Evolutionary conservation across 2,329 filamentous ascomycete species (phyloP).

Genomic region (Colletotrichum sp.): DNA sequence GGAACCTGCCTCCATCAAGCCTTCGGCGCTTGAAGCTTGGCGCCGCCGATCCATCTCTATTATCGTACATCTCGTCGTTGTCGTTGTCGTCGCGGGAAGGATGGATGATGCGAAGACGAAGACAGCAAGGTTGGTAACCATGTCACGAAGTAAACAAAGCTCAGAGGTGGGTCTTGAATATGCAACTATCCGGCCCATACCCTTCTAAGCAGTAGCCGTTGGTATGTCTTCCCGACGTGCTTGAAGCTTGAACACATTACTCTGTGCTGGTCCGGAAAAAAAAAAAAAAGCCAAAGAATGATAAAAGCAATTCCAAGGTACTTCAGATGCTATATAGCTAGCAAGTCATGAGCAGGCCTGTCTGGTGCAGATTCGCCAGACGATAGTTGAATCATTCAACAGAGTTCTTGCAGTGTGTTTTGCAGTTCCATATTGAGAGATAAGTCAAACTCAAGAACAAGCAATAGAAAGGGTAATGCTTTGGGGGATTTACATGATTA

Average conservation of each 20-base stretch:
- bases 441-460: neutral
- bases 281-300: neutral
- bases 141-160: neutral
- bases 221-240: neutral
- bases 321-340: neutral
- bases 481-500: neutral
- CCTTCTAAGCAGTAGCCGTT: neutral
- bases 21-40: conserved; percentile 68
- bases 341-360: neutral
- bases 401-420: neutral
- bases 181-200: neutral
- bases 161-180: neutral
- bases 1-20: conserved; percentile 52
- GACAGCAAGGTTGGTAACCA: neutral
- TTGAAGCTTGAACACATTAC: neutral
- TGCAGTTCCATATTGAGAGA: neutral
- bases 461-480: neutral
- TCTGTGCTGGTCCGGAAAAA: neutral
- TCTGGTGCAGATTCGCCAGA: neutral
- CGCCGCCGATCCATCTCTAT: conserved; percentile 28
- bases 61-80: conserved; percentile 29
- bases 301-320: neutral
- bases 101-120: neutral
- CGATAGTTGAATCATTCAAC: neutral
- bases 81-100: neutral